Evolutionary conservation across 2,329 filamentous ascomycete species (phyloP), one percentile per base, ranked within the genome.

Genomic region (Cercospora sesami): DNA sequence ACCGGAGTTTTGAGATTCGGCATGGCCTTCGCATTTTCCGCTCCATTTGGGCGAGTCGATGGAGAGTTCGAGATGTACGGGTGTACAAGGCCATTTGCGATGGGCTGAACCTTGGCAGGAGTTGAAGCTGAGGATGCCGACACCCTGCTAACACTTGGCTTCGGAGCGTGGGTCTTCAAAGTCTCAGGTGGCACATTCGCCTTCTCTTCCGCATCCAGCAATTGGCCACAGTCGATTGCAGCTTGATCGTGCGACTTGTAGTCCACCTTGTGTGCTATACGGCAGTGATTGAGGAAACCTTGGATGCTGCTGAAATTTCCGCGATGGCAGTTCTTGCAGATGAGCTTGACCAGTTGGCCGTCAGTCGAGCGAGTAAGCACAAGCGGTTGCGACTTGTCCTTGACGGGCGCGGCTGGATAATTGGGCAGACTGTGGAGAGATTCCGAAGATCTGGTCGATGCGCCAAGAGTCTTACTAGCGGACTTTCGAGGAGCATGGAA

Each of bases 221-320:
- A 88, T 73, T 94, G 90, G 63, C 95, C 95, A 74, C 93, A 96
- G 68, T 91, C 91, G 65, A 94, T 86, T 36, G 94, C 95, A 70
- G 95, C 95, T 76, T 94, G 92, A 79, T 98, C 94, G 76, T 99
- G 95, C 74, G 93, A 97, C 81, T 96, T 94, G 83, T 94, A 98
- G 71, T 96, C 93, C 68, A 92, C 87, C 78, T 91, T 91, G 81
- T 99, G 95, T 28, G 94, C 93, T 75, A 99, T 98, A 66, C 95
- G 93, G 78, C 94, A 98, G 78, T 99, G 95, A 77, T 99, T 99
- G 82, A 99, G 95, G 81, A 98, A 98, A n/a, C 95, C 95, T 80
- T 98, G 95, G 0, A 94, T 96, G 81, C 94, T 98, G 65, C 91
- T 94, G 77, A 98, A 98, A 79, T 97, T 92, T 78, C 93, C 92